phyloP scores from a whole-genome alignment of 352 stramenopile species.

The Pythium periplocum region DNA sequence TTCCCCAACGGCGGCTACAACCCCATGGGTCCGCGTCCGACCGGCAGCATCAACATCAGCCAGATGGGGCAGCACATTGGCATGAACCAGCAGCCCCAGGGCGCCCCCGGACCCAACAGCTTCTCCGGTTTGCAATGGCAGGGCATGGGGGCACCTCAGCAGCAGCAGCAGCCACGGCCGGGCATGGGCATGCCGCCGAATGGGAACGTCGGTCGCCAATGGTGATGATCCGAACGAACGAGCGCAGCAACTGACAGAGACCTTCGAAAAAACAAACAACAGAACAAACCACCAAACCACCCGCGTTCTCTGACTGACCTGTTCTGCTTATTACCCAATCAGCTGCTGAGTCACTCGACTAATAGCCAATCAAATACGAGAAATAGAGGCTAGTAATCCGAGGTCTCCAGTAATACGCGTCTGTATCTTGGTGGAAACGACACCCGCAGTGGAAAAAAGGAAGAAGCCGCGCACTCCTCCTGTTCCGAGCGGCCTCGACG shows the following conservation, averaged over 20 bases:
- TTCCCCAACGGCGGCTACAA: conserved; percentile 34
- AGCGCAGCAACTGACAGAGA: too few relatives aligned
- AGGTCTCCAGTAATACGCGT: too few relatives aligned
- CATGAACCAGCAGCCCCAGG: conserved; percentile 46
- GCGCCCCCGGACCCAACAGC: conserved; percentile 49
- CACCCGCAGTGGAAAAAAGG: conserved; percentile 1
- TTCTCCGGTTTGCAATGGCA: conserved; percentile 84
- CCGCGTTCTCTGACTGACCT: too few relatives aligned
- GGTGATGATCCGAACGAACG: conserved; percentile 4
- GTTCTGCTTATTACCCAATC: too few relatives aligned
- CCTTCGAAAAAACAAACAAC: too few relatives aligned
- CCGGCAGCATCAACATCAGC: conserved; percentile 72
- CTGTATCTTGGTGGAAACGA: conserved; percentile 12
- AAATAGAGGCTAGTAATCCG: too few relatives aligned
- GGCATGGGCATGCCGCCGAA: conserved; percentile 56
- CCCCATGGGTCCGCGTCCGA: conserved; percentile 38
- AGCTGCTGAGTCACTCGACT: too few relatives aligned
- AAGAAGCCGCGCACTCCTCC: not conserved
- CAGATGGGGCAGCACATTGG: conserved; percentile 71
- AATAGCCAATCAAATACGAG: too few relatives aligned
- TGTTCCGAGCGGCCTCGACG: too few relatives aligned
- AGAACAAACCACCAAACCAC: too few relatives aligned
- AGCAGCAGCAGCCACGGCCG: conserved; percentile 41
- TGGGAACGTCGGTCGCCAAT: conserved; percentile 28
- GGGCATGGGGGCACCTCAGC: conserved; percentile 50